phyloP scores from a whole-genome alignment of 2,329 filamentous ascomycete species.

The Onygenales sp. region DNA sequence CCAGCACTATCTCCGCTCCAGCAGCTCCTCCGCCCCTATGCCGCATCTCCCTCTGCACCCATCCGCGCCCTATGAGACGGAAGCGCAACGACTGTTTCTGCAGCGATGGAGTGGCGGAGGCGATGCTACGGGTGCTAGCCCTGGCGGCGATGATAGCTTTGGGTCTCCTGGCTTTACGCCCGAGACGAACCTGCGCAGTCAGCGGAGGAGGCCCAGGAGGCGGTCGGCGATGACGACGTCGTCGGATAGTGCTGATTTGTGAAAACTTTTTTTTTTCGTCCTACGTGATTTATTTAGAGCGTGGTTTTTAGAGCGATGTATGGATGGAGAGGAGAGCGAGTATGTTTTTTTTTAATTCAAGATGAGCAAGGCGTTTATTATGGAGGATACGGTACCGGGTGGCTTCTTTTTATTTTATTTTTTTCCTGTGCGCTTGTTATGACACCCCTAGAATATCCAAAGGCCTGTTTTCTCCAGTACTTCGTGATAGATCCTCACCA shows the following conservation, averaged over 20 bases:
- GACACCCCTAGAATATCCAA: too few species aligned
- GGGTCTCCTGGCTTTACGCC: background rate
- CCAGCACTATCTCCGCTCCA: slow-evolving; percentile 4
- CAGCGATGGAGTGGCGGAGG: slow-evolving; percentile 30
- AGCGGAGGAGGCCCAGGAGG: slow-evolving; percentile 21
- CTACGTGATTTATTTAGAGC: too few species aligned
- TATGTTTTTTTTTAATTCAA: too few species aligned
- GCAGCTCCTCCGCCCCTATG: slow-evolving; percentile 16
- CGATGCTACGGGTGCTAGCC: slow-evolving; percentile 12
- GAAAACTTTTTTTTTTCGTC: background rate
- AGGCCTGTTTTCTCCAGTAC: too few species aligned
- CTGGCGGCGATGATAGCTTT: background rate
- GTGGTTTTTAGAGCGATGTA: too few species aligned
- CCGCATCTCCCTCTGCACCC: slow-evolving; percentile 17
- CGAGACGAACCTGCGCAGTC: slow-evolving; percentile 12
- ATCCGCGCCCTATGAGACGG: slow-evolving; percentile 23
- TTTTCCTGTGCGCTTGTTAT: too few species aligned
- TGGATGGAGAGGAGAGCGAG: too few species aligned
- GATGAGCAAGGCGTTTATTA: too few species aligned
- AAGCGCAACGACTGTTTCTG: slow-evolving; percentile 30
- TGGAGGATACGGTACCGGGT: too few species aligned
- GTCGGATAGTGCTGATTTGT: slow-evolving; percentile 44
- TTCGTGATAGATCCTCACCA: too few species aligned
- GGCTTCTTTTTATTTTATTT: too few species aligned
- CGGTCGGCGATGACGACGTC: slow-evolving; percentile 30